Percentiles rank a stretch among this genome's conserved stretches.
These are phyloP conservation scores for Glaciozyma martinii DNA, from an alignment of 768 basidiomycete genomes.

Conservation along the genomic window DNA sequence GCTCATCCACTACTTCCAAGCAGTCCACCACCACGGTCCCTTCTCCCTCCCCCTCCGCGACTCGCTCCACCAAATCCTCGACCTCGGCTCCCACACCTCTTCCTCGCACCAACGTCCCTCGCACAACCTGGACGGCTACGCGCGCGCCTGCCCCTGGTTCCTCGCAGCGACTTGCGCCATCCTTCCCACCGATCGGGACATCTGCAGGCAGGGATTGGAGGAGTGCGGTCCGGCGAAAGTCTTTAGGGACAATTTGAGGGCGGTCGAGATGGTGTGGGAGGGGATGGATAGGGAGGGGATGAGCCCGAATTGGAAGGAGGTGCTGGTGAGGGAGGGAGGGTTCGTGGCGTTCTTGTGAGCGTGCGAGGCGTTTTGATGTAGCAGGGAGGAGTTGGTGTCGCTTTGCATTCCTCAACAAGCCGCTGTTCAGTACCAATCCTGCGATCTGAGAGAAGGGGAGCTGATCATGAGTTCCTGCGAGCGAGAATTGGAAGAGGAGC, in stretches of 20 bases:
- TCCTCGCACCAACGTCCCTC: not conserved
- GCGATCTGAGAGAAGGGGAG: too few species aligned
- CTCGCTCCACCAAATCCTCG: conserved; percentile 16
- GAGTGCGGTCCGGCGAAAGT: conserved; percentile 17
- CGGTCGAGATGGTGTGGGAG: conserved; percentile 23
- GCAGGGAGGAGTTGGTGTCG: too few species aligned
- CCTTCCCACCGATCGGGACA: not conserved
- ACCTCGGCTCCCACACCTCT: conserved; percentile 12
- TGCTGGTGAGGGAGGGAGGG: conserved; percentile 11
- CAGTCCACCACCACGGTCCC: conserved; percentile 12
- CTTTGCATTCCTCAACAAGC: too few species aligned
- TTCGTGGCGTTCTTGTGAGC: conserved; percentile 24
- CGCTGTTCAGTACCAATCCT: too few species aligned
- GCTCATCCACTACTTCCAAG: conserved; percentile 22
- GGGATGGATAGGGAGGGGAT: conserved; percentile 19
- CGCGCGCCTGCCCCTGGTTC: conserved; percentile 24
- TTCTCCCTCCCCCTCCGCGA: conserved; percentile 11
- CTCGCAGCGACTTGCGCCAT: conserved; percentile 20
- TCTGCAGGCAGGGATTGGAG: conserved; percentile 18
- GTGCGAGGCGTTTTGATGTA: too few species aligned
- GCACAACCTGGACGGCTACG: not conserved
- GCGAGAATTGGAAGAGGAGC: too few species aligned
- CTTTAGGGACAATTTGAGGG: conserved; percentile 13
- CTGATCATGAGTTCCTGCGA: too few species aligned
- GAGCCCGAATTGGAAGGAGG: conserved; percentile 13